Evolutionary conservation across 2,329 filamentous ascomycete genomes (phyloP).

Genomic region (Magnaporthales sp.): DNA sequence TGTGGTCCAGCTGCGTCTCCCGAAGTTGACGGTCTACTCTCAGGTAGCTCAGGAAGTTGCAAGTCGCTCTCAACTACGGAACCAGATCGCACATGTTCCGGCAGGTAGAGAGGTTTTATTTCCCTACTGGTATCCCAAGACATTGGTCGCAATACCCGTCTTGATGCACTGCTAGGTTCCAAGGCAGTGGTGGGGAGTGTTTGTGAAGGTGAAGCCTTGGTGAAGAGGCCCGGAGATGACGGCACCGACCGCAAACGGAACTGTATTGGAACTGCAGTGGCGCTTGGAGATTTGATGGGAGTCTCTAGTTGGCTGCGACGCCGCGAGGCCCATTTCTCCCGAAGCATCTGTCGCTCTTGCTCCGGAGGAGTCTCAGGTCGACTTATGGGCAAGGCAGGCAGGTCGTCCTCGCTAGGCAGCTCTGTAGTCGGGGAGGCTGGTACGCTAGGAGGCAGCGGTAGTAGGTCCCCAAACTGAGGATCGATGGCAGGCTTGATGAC

Average conservation of each 20-base stretch:
- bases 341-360: slow-evolving; percentile 29
- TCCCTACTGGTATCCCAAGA: slow-evolving; percentile 60
- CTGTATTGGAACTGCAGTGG: slow-evolving; percentile 49
- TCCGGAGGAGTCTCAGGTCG: slow-evolving; percentile 48
- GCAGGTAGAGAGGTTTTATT: slow-evolving; percentile 73
- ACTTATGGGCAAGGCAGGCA: slow-evolving; percentile 51
- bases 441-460: slow-evolving; percentile 54
- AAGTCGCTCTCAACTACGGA: slow-evolving; percentile 17
- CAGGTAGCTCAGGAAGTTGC: slow-evolving; percentile 41
- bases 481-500: slow-evolving; percentile 58
- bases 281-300: slow-evolving; percentile 41
- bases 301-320: slow-evolving; percentile 39
- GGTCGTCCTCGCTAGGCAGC: slow-evolving; percentile 23
- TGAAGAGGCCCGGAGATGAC: slow-evolving; percentile 29
- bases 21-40: slow-evolving; percentile 17
- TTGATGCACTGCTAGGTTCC: slow-evolving; percentile 18
- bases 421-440: slow-evolving; percentile 36
- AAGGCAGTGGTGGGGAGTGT: slow-evolving; percentile 9
- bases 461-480: slow-evolving; percentile 55
- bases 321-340: slow-evolving; percentile 35
- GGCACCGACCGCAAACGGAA: slow-evolving; percentile 40
- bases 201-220: slow-evolving; percentile 28
- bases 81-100: slow-evolving; percentile 48
- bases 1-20: background rate
- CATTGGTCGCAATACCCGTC: slow-evolving; percentile 38